Base-by-base conservation (phyloP, 208 protist species). In the Acanthamoeba healyi region DNA sequence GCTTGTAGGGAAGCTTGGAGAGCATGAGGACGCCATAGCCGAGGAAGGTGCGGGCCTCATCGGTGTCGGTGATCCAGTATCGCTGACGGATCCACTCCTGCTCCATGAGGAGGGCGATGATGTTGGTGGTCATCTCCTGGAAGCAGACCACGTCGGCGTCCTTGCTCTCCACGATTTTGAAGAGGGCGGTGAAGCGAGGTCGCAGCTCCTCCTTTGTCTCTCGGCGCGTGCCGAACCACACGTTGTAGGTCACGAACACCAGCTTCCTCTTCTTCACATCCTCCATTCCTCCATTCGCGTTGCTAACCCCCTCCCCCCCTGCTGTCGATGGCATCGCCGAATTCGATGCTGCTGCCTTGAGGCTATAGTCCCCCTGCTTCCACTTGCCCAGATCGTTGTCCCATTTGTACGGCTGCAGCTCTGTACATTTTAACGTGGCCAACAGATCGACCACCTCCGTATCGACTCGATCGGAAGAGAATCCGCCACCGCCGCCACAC, bases 141-240 rank as follows among this genome's bases (percentile, higher is more conserved):
- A 90, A 90, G 34, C 54, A 63, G 1, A 90, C 58, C 1, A 90
- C 82, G 82, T 90, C 82, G 82, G 82, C 82, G 22, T 90, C 82
- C 58, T 90, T 70, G 54, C 58, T 90, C 54, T 90, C 54, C 36
- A 90, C 82, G 82, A 90, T 90, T 49, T 90, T 90, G 49, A 90
- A 70, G 51, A 90, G 82, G 74, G 74, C 74, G 4, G 38, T 84
- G 44, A 84, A 84, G 42, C 74, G 74, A 44, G 74, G 74, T 84
- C 74, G 74, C 74, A 84, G 42, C 44, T 84, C 44, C 24, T 84
- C 74, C 44, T 84, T 84, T 32, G 74, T 38, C 74, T 84, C 74
- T 84, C 74, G 40, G 26, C 74, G 74, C 1, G 74, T 84, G 44
- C 74, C 74, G 44, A 84, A 84, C 74, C 74, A 84, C 19, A 84